Evolutionary conservation across 1,284 basidiomycete genomes (phyloP).

Genomic region (Naganishia albida): DNA sequence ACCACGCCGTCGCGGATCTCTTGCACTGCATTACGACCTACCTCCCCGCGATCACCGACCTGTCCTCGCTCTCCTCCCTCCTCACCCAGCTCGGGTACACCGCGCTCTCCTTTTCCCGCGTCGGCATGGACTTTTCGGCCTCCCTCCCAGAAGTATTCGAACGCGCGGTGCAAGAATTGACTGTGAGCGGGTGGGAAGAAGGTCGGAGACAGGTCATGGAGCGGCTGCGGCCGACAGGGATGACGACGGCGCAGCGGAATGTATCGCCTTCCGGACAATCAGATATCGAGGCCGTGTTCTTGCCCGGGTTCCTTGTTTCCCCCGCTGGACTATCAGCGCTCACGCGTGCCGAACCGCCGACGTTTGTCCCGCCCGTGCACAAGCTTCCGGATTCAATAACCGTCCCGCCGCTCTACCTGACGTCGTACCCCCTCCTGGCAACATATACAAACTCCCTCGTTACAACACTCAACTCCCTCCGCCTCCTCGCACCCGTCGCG

Average conservation of each 20-base stretch:
- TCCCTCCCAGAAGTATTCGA: slow-evolving; percentile 67
- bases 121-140: slow-evolving; percentile 79
- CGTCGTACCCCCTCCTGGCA: slow-evolving; percentile 76
- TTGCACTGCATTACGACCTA: slow-evolving; percentile 54
- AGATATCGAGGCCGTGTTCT: slow-evolving; percentile 18
- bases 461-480: slow-evolving; percentile 73
- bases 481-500: slow-evolving; percentile 71
- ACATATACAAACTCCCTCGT: slow-evolving; percentile 73
- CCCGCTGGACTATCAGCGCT: slow-evolving; percentile 11
- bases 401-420: slow-evolving; percentile 65
- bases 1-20: slow-evolving; percentile 60
- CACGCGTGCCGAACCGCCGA: slow-evolving; percentile 2
- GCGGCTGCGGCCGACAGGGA: slow-evolving; percentile 41
- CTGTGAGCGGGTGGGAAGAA: slow-evolving; percentile 53
- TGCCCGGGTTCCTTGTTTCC: slow-evolving; percentile 37
- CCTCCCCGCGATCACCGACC: slow-evolving; percentile 59
- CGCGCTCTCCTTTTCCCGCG: slow-evolving; percentile 82
- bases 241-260: slow-evolving; percentile 36
- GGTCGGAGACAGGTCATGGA: slow-evolving; percentile 46
- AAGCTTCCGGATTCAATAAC: slow-evolving; percentile 31
- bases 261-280: slow-evolving; percentile 34
- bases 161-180: slow-evolving; percentile 61
- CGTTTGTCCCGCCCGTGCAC: slow-evolving; percentile 3
- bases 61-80: slow-evolving; percentile 73
- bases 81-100: slow-evolving; percentile 91